Conservation (phyloP, 345 rosid species). For the Salix caprea region DNA sequence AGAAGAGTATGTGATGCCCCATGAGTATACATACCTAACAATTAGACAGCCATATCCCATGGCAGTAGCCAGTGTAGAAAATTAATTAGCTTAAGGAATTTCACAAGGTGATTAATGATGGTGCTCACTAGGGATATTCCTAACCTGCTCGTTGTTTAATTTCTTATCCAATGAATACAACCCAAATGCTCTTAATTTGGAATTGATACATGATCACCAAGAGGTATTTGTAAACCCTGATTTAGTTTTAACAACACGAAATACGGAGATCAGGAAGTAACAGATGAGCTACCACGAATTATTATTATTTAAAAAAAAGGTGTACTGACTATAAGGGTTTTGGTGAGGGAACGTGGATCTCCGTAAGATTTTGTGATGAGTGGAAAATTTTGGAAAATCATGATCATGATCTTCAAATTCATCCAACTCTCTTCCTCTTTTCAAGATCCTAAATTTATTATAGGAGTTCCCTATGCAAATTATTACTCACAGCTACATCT, state of each 20-base stretch:
- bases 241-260: neutral
- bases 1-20: no score
- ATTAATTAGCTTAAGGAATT: neutral
- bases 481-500: neutral
- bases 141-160: no score
- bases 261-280: neutral
- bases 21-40: neutral
- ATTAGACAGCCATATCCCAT: slow-evolving; percentile 2
- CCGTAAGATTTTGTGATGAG: neutral
- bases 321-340: neutral
- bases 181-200: neutral
- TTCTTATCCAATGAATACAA: neutral
- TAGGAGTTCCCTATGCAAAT: neutral
- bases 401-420: neutral
- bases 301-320: no score
- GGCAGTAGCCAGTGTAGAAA: neutral
- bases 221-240: neutral
- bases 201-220: no score
- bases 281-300: neutral
- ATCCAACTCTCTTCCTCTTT: neutral
- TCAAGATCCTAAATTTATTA: neutral
- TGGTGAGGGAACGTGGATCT: neutral
- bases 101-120: neutral
- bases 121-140: neutral
- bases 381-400: neutral